Conservation (phyloP, 2,329 filamentous ascomycete genomes). For the Cryoendolithus antarcticus region DNA sequence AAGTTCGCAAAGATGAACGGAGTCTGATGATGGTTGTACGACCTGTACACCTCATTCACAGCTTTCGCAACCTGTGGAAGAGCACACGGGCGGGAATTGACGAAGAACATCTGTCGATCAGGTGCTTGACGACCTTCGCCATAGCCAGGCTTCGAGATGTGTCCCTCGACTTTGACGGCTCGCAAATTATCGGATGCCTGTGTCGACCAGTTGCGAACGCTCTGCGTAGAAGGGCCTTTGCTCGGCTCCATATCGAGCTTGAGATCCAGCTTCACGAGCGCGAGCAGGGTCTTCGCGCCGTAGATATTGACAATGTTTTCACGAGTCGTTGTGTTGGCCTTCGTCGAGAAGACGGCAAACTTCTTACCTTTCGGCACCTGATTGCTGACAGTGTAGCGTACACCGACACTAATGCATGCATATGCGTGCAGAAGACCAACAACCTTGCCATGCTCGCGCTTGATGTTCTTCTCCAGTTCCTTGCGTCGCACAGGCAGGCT, state of each 20-base stretch:
- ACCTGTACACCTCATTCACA: conserved; percentile 94
- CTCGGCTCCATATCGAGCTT: conserved; percentile 60
- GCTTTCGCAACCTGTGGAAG: conserved; percentile 88
- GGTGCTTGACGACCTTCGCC: conserved; percentile 90
- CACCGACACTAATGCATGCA: conserved; percentile 76
- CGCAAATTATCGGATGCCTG: conserved; percentile 36
- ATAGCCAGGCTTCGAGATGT: conserved; percentile 78
- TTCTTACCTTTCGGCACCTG: conserved; percentile 63
- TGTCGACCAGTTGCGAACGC: conserved; percentile 35
- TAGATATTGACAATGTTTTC: conserved; percentile 98
- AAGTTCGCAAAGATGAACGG: conserved; percentile 95
- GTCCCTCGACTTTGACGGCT: conserved; percentile 61
- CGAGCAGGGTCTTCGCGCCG: conserved; percentile 73
- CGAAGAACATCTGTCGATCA: conserved; percentile 97
- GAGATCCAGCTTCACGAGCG: conserved; percentile 66
- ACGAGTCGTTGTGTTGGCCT: conserved; percentile 71
- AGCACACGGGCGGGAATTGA: conserved; percentile 82
- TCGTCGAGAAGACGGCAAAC: conserved; percentile 76
- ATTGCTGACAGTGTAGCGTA: conserved; percentile 81
- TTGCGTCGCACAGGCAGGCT: conserved; percentile 81
- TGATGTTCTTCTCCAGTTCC: conserved; percentile 95
- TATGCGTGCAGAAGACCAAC: conserved; percentile 81
- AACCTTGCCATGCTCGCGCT: conserved; percentile 87
- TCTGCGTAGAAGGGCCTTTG: conserved; percentile 29
- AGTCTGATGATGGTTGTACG: conserved; percentile 83